Base-by-base conservation (phyloP, 345 rosid species). In the Populus nigra region DNA sequence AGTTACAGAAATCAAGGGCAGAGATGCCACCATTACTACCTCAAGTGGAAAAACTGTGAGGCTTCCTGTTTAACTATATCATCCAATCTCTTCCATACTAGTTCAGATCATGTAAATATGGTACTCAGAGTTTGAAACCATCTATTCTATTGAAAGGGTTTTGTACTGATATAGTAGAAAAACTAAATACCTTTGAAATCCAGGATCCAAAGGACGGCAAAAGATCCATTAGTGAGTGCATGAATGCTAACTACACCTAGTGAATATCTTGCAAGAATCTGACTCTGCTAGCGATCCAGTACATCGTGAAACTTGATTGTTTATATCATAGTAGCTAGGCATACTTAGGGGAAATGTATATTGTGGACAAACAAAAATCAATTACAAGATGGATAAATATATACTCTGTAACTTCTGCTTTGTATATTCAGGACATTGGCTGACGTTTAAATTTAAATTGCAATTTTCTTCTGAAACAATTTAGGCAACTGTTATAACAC, bases 1-100 rank as follows among this genome's bases (percentile, higher is more conserved):
- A 84, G 91, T 88, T 22, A 76, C n/a, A 76, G 87, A 83, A 67
- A 86, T 90, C 73, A 84, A 84, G 57, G 93, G 89, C 69, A 83
- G 69, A 71, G 74, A 84, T 25, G 87, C 85, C 76, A 86, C 76
- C 65, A 73, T 89, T 35, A 53, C 83, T 78, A 45, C 84, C 62
- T 38, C 88, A 61, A 61, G 62, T 72, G 88, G 75, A 41, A 89
- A 84, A 78, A 82, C 83, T 47, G 92, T 89, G 25, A 84, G 88
- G 23, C 76, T 63, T 53, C 33, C 65, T 9, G 16, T 20, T 53
- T 2, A 10, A 3, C 18, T 53, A 5, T 45, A 3, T 27, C 31
- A 38, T 5, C 22, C 50, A 68, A n/a, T 69, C 53, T 43, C 59
- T 18, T 53, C 59, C 59, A 53, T 53, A 7, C 59, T 18, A 53